Evolutionary conservation across 805 yeast species (phyloP).

Genomic region (Lipomyces sp.): DNA sequence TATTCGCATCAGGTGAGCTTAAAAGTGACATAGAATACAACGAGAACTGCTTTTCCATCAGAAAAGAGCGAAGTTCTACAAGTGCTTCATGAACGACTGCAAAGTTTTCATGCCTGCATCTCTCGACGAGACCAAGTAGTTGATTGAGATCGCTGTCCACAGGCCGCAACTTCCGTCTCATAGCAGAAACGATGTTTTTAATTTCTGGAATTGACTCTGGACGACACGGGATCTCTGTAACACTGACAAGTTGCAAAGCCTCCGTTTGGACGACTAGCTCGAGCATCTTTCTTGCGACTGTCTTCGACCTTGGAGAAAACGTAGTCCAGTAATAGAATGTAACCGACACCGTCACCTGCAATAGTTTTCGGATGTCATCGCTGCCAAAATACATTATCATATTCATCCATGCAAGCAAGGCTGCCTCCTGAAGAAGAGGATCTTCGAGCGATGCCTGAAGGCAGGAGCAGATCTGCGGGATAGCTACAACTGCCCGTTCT

Average conservation of each 20-base stretch:
- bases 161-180: slow-evolving; percentile 6
- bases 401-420: slow-evolving; percentile 69
- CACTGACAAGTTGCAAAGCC: slow-evolving; percentile 35
- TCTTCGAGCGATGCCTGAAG: slow-evolving; percentile 77
- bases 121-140: slow-evolving; percentile 51
- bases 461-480: slow-evolving; percentile 86
- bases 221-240: slow-evolving; percentile 41
- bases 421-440: slow-evolving; percentile 60
- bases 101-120: slow-evolving; percentile 66
- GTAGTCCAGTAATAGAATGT: slow-evolving; percentile 68
- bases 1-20: slow-evolving; percentile 13
- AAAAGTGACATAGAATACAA: slow-evolving; percentile 19
- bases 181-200: slow-evolving; percentile 2
- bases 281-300: slow-evolving; percentile 59
- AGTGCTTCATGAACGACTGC: slow-evolving; percentile 70
- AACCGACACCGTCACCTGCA: slow-evolving; percentile 75
- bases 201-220: slow-evolving; percentile 26
- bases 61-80: slow-evolving; percentile 27
- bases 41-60: slow-evolving; percentile 19
- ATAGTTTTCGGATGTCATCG: slow-evolving; percentile 63
- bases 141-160: slow-evolving; percentile 10
- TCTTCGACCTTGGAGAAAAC: slow-evolving; percentile 57
- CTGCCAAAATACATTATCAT: slow-evolving; percentile 63
- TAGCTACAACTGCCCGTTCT: slow-evolving; percentile 63
- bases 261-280: slow-evolving; percentile 39